Conservation (phyloP, 768 basidiomycete species). For the Nidularia pulvinata region DNA sequence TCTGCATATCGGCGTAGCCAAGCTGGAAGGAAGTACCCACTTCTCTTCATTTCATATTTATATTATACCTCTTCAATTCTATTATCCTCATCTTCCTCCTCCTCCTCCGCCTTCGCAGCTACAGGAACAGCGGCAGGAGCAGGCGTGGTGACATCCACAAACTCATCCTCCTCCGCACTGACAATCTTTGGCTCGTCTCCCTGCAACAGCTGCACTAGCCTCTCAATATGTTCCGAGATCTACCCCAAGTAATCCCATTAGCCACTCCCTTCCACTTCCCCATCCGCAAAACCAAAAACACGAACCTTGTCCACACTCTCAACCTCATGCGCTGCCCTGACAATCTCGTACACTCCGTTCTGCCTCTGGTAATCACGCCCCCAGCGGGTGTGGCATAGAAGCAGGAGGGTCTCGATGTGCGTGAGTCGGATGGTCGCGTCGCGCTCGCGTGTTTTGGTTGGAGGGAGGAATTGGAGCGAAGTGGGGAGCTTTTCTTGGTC, state of each 20-base stretch:
- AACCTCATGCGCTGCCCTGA: slow-evolving; percentile 73
- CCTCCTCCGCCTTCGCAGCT: slow-evolving; percentile 11
- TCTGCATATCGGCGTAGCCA: too few relatives aligned
- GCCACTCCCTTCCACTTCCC: background rate
- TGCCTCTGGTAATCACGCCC: slow-evolving; percentile 81
- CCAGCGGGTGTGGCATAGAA: slow-evolving; percentile 89
- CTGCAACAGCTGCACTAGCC: slow-evolving; percentile 85
- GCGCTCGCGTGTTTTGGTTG: slow-evolving; percentile 80
- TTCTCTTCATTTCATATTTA: slow-evolving; percentile 31
- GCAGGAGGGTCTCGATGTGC: slow-evolving; percentile 86
- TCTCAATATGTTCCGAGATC: slow-evolving; percentile 88
- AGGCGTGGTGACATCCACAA: background rate
- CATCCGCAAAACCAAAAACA: background rate
- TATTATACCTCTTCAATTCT: slow-evolving; percentile 74
- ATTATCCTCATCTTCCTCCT: slow-evolving; percentile 66
- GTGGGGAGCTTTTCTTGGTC: slow-evolving; percentile 87
- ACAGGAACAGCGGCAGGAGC: background rate
- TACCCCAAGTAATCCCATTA: slow-evolving; percentile 19
- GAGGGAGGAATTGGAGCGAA: slow-evolving; percentile 85
- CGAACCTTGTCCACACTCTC: slow-evolving; percentile 80
- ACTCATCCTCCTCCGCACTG: slow-evolving; percentile 29
- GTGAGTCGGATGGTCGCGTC: slow-evolving; percentile 78
- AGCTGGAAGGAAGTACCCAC: too few relatives aligned
- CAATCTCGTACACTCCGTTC: slow-evolving; percentile 86
- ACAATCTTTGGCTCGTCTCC: slow-evolving; percentile 66